Percentiles rank a stretch among this genome's conserved stretches.
phyloP scores from a whole-genome alignment of 106 monocot genomes.

The Apostasia ramifera region DNA sequence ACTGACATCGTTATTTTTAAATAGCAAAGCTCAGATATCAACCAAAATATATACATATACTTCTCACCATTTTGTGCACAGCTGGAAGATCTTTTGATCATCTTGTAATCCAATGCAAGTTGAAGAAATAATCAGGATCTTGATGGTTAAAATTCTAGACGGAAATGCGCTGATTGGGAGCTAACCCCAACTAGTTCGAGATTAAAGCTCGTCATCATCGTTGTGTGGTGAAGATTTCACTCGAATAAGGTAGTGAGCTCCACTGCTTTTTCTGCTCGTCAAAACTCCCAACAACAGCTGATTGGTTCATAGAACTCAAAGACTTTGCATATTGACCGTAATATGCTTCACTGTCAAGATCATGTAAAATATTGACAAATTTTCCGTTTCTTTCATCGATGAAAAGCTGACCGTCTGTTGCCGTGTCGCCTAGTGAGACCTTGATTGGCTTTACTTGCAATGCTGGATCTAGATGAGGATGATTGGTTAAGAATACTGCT shows the following conservation, averaged over 20 bases:
- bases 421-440: slow-evolving; percentile 20
- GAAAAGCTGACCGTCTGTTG: slow-evolving; percentile 35
- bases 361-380: slow-evolving; percentile 33
- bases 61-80: too few relatives aligned
- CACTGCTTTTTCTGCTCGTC: slow-evolving; percentile 61
- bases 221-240: too few relatives aligned
- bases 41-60: too few relatives aligned
- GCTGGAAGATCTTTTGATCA: too few relatives aligned
- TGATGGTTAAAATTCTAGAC: too few relatives aligned
- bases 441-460: slow-evolving; percentile 14
- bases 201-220: too few relatives aligned
- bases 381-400: slow-evolving; percentile 23
- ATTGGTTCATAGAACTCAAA: slow-evolving; percentile 35
- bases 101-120: too few relatives aligned
- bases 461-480: slow-evolving; percentile 18
- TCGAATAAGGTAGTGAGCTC: slow-evolving; percentile 14
- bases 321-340: slow-evolving; percentile 35
- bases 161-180: too few relatives aligned
- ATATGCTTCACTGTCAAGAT: slow-evolving; percentile 39
- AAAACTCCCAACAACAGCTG: slow-evolving; percentile 64
- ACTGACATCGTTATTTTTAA: too few relatives aligned
- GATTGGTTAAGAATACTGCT: slow-evolving; percentile 50
- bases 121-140: too few relatives aligned
- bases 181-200: too few relatives aligned
- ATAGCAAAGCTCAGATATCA: too few relatives aligned